phyloP scores from a whole-genome alignment of 2,329 filamentous ascomycete species.

The Mycogone perniciosa region DNA sequence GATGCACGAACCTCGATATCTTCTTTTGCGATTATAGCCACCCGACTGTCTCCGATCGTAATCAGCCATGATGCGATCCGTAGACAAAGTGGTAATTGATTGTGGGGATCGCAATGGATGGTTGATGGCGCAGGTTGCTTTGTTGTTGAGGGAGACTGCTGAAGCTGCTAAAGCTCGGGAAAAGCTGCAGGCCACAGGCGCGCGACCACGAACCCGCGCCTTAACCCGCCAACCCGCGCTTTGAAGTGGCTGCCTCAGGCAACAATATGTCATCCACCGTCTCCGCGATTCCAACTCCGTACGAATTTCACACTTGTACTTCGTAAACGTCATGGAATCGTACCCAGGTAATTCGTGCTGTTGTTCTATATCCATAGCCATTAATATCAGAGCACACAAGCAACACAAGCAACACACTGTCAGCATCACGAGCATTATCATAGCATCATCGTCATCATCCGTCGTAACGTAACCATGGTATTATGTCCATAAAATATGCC shows the following conservation, averaged over 20 bases:
- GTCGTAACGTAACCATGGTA: neutral
- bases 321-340: no score
- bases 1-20: conserved; percentile 62
- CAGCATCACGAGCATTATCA: neutral
- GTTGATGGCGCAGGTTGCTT: neutral
- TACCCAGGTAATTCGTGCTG: no score
- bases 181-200: conserved; percentile 14
- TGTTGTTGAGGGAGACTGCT: neutral
- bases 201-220: conserved; percentile 3
- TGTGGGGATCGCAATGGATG: conserved; percentile 2
- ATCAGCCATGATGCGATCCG: conserved; percentile 42
- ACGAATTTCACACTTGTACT: no score
- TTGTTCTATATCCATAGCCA: no score
- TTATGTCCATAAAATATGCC: neutral
- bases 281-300: neutral
- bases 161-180: conserved; percentile 11
- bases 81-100: neutral
- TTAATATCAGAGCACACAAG: no score
- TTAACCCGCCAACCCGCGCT: neutral
- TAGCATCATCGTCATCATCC: neutral
- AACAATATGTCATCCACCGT: neutral
- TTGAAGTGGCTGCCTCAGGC: conserved; percentile 6
- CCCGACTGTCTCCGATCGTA: conserved; percentile 49
- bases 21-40: conserved; percentile 63
- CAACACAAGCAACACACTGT: no score